Conservation (phyloP, 441 rosid genomes). For the Geranium incanum region DNA sequence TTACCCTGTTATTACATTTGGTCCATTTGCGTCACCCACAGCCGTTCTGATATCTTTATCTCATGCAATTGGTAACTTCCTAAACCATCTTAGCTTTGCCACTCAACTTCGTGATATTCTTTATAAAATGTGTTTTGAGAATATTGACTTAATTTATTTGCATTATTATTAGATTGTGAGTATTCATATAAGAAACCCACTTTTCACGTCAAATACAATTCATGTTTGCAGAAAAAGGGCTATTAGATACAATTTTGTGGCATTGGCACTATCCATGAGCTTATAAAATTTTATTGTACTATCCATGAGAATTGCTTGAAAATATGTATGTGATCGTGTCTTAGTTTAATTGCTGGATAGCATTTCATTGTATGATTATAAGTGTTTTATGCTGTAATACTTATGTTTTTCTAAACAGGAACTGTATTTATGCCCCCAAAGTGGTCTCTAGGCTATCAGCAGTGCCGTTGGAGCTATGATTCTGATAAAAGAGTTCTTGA, state of each 20-base stretch:
- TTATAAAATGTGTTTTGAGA: conserved; percentile 10
- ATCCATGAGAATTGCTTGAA: background rate
- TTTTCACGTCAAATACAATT: background rate
- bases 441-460: conserved; percentile 97
- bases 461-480: conserved; percentile 89
- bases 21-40: conserved; percentile 71
- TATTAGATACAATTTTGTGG: background rate
- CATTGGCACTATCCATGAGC: background rate
- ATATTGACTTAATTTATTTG: background rate
- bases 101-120: background rate
- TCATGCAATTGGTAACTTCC: conserved; percentile 66
- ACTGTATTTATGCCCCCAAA: conserved; percentile 92
- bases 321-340: background rate
- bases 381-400: conserved; percentile 10
- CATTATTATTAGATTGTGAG: background rate
- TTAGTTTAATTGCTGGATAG: background rate
- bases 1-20: conserved; percentile 82
- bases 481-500: conserved; percentile 69
- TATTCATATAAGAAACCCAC: background rate
- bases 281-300: background rate
- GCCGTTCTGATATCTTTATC: conserved; percentile 70
- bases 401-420: conserved; percentile 36
- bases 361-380: background rate
- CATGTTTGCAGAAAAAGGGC: background rate
- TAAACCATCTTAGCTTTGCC: conserved; percentile 10